Conservation (phyloP, 441 rosid species). For the Dalechampia spathulata region DNA sequence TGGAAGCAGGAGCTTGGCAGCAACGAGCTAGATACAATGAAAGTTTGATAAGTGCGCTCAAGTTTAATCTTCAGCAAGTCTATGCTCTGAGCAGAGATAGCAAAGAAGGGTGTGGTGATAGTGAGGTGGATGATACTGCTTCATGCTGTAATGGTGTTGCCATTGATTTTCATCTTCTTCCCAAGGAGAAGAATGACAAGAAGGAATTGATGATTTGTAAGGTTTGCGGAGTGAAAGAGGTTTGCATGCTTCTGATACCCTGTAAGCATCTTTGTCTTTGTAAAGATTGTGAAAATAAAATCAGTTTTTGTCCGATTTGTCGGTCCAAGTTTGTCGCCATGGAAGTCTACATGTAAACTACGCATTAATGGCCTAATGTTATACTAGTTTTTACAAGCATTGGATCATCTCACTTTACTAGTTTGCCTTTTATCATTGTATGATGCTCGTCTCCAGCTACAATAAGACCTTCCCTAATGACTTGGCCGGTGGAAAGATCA, state of each 20-base stretch:
- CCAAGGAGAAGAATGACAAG: conserved; percentile 33
- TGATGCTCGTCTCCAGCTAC: not conserved
- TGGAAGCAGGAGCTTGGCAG: conserved; percentile 79
- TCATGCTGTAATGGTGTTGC: conserved; percentile 71
- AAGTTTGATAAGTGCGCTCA: conserved; percentile 59
- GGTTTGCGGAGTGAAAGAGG: conserved; percentile 61
- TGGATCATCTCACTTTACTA: too few species aligned
- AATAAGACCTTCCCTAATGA: not conserved
- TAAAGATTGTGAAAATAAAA: conserved; percentile 82
- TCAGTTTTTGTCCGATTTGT: conserved; percentile 80
- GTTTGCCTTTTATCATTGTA: not conserved
- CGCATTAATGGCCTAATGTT: conserved; percentile 19
- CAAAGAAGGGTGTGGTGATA: conserved; percentile 92
- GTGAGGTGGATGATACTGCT: conserved; percentile 87
- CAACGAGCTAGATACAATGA: conserved; percentile 65
- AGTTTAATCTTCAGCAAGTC: conserved; percentile 61
- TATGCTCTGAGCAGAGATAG: conserved; percentile 63
- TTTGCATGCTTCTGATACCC: conserved; percentile 79
- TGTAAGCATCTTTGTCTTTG: conserved; percentile 95
- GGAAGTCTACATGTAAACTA: conserved; percentile 66
- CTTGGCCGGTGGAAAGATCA: not conserved
- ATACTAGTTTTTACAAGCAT: too few species aligned
- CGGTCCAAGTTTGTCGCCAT: conserved; percentile 60
- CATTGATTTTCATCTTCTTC: conserved; percentile 45
- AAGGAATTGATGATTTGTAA: conserved; percentile 60